Conservation (phyloP, 2,329 filamentous ascomycete species). For the Microdochium trichocladiopsis region DNA sequence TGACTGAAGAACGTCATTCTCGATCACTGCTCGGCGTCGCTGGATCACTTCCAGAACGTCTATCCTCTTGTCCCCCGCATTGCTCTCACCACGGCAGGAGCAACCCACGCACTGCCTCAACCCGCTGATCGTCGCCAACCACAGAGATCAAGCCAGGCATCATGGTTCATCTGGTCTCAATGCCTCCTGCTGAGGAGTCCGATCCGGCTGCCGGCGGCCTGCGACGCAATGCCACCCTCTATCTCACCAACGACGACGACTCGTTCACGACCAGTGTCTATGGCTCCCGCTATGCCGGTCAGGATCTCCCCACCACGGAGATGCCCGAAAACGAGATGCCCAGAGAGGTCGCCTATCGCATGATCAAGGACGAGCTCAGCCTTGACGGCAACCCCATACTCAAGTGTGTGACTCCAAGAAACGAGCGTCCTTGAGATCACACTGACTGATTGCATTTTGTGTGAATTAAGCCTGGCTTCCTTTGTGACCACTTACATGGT, state of each 20-base stretch:
- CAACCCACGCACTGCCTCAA: no score
- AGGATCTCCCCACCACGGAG: constrained; percentile 73
- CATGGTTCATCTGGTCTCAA: constrained; percentile 45
- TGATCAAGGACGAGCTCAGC: constrained; percentile 94
- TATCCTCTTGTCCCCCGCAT: no score
- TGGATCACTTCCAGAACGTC: no score
- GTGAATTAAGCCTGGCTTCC: constrained; percentile 65
- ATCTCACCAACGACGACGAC: constrained; percentile 44
- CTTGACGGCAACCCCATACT: constrained; percentile 88
- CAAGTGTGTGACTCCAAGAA: constrained; percentile 42
- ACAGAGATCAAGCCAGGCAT: constrained; percentile 9
- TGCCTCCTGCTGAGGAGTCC: constrained; percentile 21
- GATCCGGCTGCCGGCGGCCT: constrained; percentile 18
- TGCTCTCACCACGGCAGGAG: no score
- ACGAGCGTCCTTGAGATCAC: neutral
- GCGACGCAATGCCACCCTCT: constrained; percentile 31
- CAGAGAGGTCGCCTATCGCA: constrained; percentile 82
- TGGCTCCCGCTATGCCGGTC: constrained; percentile 73
- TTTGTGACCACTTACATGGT: constrained; percentile 98
- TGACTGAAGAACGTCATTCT: no score
- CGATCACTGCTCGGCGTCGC: no score
- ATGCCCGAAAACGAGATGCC: constrained; percentile 93
- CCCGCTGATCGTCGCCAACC: no score
- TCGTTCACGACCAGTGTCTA: constrained; percentile 76
- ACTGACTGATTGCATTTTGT: no score